A percentile compares a stretch with the other conserved stretches of the same genome.
These are phyloP conservation scores for Linum tenue DNA, from an alignment of 345 rosid species.

Conservation along the genomic window DNA sequence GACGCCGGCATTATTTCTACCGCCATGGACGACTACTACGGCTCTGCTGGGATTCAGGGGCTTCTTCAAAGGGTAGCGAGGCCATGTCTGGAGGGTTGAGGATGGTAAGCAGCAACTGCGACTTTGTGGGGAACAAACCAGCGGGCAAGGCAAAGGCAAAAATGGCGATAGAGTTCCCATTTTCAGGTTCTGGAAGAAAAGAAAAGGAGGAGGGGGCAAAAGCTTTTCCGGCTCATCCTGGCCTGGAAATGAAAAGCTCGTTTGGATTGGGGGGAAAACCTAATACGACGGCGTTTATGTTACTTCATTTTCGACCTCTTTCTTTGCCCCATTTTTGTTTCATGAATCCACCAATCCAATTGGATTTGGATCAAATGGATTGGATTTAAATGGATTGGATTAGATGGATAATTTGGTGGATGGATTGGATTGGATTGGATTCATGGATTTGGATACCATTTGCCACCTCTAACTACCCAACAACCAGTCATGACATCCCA, in stretches of 20 bases:
- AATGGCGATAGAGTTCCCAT: constrained; percentile 3
- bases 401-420: too few species aligned
- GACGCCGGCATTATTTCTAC: constrained; percentile 23
- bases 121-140: neutral
- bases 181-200: neutral
- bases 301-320: too few species aligned
- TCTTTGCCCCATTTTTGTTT: too few species aligned
- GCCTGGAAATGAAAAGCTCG: neutral
- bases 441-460: too few species aligned
- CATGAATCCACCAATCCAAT: too few species aligned
- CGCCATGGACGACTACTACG: neutral
- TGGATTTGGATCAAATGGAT: constrained; percentile 40
- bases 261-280: too few species aligned
- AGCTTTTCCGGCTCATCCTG: neutral
- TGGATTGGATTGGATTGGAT: too few species aligned
- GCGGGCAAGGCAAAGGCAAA: neutral
- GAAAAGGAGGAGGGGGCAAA: neutral
- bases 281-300: too few species aligned
- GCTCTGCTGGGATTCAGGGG: neutral
- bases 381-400: too few species aligned
- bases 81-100: neutral
- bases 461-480: constrained; percentile 34
- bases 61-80: neutral
- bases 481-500: constrained; percentile 99
- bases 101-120: neutral